These are phyloP conservation scores for Casuarina cunninghamiana DNA, from an alignment of 306 rosid genomes.

Conservation along the genomic window DNA sequence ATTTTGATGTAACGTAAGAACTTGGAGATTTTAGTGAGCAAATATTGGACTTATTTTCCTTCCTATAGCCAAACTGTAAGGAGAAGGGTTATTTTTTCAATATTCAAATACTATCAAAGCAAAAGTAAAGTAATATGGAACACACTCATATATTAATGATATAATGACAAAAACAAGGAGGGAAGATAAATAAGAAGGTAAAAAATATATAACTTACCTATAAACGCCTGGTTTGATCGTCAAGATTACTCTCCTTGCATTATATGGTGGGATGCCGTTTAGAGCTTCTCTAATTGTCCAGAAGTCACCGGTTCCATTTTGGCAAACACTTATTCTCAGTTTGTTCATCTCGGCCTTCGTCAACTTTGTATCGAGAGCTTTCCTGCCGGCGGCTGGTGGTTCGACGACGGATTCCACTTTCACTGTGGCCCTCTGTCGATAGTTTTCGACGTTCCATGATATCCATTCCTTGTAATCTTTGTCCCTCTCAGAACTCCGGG, in stretches of 20 bases:
- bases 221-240: slow-evolving; percentile 54
- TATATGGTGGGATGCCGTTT: slow-evolving; percentile 44
- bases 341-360: slow-evolving; percentile 51
- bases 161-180: too few species aligned
- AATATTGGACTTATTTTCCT: too few species aligned
- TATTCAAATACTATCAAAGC: too few species aligned
- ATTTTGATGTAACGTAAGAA: too few species aligned
- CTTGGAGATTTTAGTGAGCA: too few species aligned
- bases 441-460: slow-evolving; percentile 49
- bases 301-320: slow-evolving; percentile 52
- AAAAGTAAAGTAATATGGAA: too few species aligned
- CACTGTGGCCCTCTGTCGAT: slow-evolving; percentile 21
- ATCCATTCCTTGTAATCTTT: slow-evolving; percentile 50
- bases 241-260: slow-evolving; percentile 49
- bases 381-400: background rate
- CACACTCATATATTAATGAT: too few species aligned
- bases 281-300: slow-evolving; percentile 57
- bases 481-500: slow-evolving; percentile 25
- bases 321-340: slow-evolving; percentile 43
- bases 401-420: slow-evolving; percentile 13
- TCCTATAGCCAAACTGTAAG: too few species aligned
- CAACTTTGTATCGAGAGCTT: slow-evolving; percentile 40
- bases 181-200: too few species aligned
- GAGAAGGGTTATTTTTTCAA: too few species aligned
- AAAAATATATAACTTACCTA: slow-evolving; percentile 33